Evolutionary conservation across 768 basidiomycete genomes (phyloP).

Genomic region (Serendipita sp.): DNA sequence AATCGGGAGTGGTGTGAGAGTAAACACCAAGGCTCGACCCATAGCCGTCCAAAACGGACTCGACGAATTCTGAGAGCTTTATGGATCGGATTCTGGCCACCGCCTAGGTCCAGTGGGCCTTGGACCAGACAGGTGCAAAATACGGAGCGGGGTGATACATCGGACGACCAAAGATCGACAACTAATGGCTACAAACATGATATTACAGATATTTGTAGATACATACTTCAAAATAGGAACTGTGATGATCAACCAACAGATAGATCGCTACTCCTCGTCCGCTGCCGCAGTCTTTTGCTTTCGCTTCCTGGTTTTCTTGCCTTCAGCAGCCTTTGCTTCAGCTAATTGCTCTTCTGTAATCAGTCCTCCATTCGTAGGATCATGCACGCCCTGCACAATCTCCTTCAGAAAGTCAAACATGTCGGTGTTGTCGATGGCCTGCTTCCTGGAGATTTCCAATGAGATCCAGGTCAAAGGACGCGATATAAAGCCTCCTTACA

Average conservation of each 20-base stretch:
- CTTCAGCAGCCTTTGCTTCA: slow-evolving; percentile 23
- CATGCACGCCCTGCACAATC: slow-evolving; percentile 69
- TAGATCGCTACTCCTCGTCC: slow-evolving; percentile 3
- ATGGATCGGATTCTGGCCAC: too few relatives aligned
- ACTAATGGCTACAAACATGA: neutral
- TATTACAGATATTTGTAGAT: too few relatives aligned
- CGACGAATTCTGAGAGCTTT: too few relatives aligned
- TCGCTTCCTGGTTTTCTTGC: slow-evolving; percentile 37
- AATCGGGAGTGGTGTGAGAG: neutral
- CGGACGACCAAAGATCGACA: neutral
- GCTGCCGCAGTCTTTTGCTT: slow-evolving; percentile 16
- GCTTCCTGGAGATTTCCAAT: slow-evolving; percentile 43
- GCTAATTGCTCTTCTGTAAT: slow-evolving; percentile 25
- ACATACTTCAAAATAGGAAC: too few relatives aligned
- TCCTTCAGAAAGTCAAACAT: slow-evolving; percentile 91
- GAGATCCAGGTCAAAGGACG: neutral
- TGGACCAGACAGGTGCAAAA: too few relatives aligned
- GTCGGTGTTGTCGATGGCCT: slow-evolving; percentile 72
- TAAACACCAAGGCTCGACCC: neutral
- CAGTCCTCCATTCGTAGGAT: slow-evolving; percentile 72
- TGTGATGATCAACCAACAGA: neutral
- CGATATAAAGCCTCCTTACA: slow-evolving; percentile 38
- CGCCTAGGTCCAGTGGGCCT: too few relatives aligned
- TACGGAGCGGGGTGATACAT: neutral
- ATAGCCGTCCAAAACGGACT: neutral